Evolutionary conservation across 192 early-diverging fungal species (phyloP).

Genomic region (Coemansia sp.): DNA sequence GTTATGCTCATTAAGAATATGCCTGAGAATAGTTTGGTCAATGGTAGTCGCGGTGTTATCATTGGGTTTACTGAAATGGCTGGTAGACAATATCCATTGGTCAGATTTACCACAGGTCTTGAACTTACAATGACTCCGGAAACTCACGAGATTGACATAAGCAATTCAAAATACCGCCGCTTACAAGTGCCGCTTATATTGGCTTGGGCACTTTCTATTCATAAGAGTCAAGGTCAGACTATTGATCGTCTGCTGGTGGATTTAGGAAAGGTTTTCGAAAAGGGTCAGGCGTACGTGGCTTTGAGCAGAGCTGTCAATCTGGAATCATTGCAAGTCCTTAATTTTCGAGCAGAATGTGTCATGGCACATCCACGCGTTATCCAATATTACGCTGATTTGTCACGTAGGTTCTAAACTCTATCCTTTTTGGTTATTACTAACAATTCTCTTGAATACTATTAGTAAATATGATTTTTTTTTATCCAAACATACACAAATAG

Average conservation of each 20-base stretch:
- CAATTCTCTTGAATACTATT: no score
- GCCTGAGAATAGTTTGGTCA: conserved; percentile 64
- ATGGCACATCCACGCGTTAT: conserved; percentile 72
- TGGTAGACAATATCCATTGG: conserved; percentile 43
- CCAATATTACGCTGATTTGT: conserved; percentile 61
- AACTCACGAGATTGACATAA: conserved; percentile 57
- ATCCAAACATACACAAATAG: no score
- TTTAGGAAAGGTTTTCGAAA: conserved; percentile 74
- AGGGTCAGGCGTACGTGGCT: conserved; percentile 84
- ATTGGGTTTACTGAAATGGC: conserved; percentile 35
- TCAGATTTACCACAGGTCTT: conserved; percentile 45
- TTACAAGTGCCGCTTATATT: conserved; percentile 72
- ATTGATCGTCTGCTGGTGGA: conserved; percentile 74
- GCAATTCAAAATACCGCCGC: conserved; percentile 32
- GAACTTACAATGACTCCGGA: conserved; percentile 59
- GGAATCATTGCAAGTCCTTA: conserved; percentile 69
- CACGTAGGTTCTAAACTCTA: conserved; percentile 18
- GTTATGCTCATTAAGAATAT: conserved; percentile 86
- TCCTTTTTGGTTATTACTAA: neutral
- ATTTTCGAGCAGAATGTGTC: conserved; percentile 64
- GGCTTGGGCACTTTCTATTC: conserved; percentile 85
- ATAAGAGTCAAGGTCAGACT: conserved; percentile 87
- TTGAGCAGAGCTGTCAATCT: conserved; percentile 72
- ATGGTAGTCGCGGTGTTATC: conserved; percentile 75
- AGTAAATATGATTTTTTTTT: no score